Conservation (phyloP, 2,329 filamentous ascomycete species). For the Exophiala alcalophila region DNA sequence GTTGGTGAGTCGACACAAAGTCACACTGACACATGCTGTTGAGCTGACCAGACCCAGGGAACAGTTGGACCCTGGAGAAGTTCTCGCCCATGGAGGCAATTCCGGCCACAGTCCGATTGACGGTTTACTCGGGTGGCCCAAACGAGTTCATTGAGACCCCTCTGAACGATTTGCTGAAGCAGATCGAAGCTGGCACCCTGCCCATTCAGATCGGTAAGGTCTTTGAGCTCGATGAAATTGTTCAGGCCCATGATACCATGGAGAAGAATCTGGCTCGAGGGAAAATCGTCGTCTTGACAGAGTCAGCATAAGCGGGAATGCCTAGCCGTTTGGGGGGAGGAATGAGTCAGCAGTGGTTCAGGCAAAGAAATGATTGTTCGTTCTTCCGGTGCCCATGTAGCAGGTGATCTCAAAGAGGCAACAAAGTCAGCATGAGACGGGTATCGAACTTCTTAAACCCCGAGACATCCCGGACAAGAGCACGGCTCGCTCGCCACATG, state of each 20-base stretch:
- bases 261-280: slow-evolving; percentile 45
- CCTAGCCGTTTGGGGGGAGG: too few relatives aligned
- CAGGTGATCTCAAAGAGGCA: too few relatives aligned
- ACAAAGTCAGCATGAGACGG: too few relatives aligned
- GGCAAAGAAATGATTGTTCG: too few relatives aligned
- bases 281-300: slow-evolving; percentile 44
- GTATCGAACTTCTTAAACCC: too few relatives aligned
- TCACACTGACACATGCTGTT: too few relatives aligned
- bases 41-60: slow-evolving; percentile 22
- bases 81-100: slow-evolving; percentile 46
- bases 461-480: too few relatives aligned
- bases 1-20: slow-evolving; percentile 33
- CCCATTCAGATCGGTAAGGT: slow-evolving; percentile 43
- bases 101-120: slow-evolving; percentile 41
- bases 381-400: too few relatives aligned
- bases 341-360: too few relatives aligned
- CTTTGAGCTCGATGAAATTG: slow-evolving; percentile 47
- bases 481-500: too few relatives aligned
- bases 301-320: too few relatives aligned
- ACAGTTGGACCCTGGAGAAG: slow-evolving; percentile 41
- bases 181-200: slow-evolving; percentile 41
- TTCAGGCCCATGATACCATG: slow-evolving; percentile 47
- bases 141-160: slow-evolving; percentile 44
- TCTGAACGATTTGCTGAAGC: slow-evolving; percentile 39
- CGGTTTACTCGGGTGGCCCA: slow-evolving; percentile 40